A percentile compares a stretch with the other conserved stretches of the same genome.
phyloP scores from a whole-genome alignment of 257 asterid genomes.

The Euphrasia confusa region DNA sequence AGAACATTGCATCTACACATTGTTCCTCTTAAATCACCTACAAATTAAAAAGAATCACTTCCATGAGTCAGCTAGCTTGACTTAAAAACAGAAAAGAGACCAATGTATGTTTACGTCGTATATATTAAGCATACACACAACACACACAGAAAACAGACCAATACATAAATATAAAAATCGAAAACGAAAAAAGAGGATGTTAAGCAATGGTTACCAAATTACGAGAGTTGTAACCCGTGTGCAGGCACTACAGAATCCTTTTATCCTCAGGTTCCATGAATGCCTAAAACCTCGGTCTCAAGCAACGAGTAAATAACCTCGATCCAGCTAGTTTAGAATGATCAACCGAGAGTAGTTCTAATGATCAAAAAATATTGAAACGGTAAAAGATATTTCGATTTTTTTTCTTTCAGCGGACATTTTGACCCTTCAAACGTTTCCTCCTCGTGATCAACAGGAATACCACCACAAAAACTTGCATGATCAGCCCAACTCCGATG shows the following conservation, averaged over 20 bases:
- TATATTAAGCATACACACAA: no score
- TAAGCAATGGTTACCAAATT: constrained; percentile 43
- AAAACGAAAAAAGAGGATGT: neutral
- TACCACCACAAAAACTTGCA: constrained; percentile 40
- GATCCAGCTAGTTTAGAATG: constrained; percentile 15
- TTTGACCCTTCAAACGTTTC: constrained; percentile 28
- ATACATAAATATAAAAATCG: neutral
- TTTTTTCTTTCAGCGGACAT: constrained; percentile 21
- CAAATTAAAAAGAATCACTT: constrained; percentile 15
- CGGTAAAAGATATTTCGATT: neutral
- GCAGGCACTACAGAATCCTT: constrained; percentile 22
- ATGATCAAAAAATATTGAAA: neutral
- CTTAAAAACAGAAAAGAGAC: no score
- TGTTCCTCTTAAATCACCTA: constrained; percentile 34
- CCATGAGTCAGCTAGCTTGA: constrained; percentile 21
- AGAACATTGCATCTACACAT: constrained; percentile 26
- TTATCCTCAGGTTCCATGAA: constrained; percentile 25
- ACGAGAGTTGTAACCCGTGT: constrained; percentile 37
- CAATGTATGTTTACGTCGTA: no score
- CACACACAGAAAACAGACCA: no score
- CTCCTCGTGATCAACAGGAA: constrained; percentile 40
- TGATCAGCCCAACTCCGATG: constrained; percentile 31
- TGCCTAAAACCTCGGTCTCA: constrained; percentile 15
- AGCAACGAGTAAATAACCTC: constrained; percentile 24
- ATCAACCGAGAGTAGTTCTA: constrained; percentile 15